Conservation (phyloP, 2,329 filamentous ascomycete genomes). For the Colletotrichum gigasporum region DNA sequence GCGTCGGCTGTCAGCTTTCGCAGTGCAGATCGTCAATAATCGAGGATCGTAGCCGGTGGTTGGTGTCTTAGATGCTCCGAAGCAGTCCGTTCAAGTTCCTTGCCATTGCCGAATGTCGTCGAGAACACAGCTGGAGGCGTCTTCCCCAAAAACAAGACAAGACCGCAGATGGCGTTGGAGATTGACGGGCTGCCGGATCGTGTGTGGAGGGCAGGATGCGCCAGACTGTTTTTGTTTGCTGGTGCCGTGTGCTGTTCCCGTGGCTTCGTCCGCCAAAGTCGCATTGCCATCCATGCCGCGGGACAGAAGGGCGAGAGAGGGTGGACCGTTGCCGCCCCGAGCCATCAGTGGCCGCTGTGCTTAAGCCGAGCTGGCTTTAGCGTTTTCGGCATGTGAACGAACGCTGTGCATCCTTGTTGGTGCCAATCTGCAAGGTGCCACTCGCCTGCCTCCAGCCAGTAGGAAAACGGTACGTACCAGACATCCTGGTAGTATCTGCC, state of each 20-base stretch:
- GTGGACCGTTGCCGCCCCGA: constrained; percentile 18
- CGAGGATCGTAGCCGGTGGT: too few relatives aligned
- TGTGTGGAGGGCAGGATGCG: background rate
- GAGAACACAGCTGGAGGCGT: background rate
- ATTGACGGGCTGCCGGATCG: constrained; percentile 10
- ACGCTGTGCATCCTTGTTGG: constrained; percentile 7
- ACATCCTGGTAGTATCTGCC: background rate
- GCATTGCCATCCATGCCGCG: constrained; percentile 25
- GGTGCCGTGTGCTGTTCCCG: too few relatives aligned
- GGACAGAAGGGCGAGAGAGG: background rate
- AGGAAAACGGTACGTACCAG: background rate
- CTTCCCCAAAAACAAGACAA: background rate
- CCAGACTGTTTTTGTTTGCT: background rate
- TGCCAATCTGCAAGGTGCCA: constrained; percentile 9
- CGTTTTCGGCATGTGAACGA: constrained; percentile 31
- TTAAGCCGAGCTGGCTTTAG: constrained; percentile 19
- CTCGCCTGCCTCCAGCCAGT: too few relatives aligned
- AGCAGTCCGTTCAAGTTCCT: constrained; percentile 21
- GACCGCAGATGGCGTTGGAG: constrained; percentile 11
- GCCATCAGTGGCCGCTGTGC: background rate
- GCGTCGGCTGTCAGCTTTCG: background rate
- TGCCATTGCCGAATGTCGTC: constrained; percentile 20
- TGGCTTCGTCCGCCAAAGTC: constrained; percentile 2
- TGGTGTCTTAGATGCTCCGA: background rate
- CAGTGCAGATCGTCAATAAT: background rate